Base-by-base conservation (phyloP, 1,284 basidiomycete species). In the Moniliophthora roreri region DNA sequence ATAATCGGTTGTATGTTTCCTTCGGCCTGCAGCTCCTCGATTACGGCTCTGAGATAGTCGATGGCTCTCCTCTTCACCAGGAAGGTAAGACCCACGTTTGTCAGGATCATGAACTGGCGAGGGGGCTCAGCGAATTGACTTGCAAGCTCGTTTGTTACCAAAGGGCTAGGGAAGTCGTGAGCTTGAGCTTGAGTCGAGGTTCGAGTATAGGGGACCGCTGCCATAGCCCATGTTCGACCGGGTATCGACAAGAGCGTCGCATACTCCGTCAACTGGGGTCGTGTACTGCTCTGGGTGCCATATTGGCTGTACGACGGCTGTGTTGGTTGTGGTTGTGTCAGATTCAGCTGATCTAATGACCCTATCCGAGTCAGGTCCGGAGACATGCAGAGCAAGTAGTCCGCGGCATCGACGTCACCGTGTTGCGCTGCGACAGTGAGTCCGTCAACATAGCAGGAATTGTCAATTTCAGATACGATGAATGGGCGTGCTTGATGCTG, bases 221-320 rank as follows among this genome's bases (percentile, higher is more conserved):
- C 85, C 67, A 95, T 86, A 13, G 87, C 88, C 90, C 91, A 95
- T 2, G 92, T 90, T 57, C 84, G 74, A 1, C 91, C 93, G 32
- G 88, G 85, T 54, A 94, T 86, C 10, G 87, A 77, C 26, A 95
- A 72, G 15, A 91, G 66, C 2, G 87, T 83, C 0, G 90, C 87
- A 58, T 90, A 81, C 62, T 94, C 92, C 3, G 84, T 85, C 39
- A 91, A 68, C 9, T 83, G 82, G 1, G 83, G 81, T 26, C 86
- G 80, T 55, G 77, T 70, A 11, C 71, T 74, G 38, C 69, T 57
- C n/a, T 63, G 56, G 34, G 68, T 64, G 21, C 72, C 67, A 56
- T 82, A 81, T 36, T 74, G 60, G 11, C 67, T 58, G 56, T 67
- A 64, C 24, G 54, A 57, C 2, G 69, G 71, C 35, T 66, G 66